phyloP scores from a whole-genome alignment of 1,139 yeast genomes.

The Lodderomyces orthopsilosis region DNA sequence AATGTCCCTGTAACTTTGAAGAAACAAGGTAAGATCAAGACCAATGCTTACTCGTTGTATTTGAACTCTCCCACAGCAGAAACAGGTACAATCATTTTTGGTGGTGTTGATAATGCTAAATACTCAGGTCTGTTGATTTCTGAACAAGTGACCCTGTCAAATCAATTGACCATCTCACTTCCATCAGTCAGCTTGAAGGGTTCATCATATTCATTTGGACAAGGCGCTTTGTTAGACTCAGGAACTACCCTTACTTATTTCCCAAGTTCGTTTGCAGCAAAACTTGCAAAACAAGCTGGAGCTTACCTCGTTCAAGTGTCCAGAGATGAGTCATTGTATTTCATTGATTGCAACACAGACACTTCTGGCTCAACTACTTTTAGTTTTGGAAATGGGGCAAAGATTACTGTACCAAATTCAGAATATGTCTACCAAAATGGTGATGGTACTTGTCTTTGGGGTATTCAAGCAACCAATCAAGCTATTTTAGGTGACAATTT shows the following conservation, averaged over 20 bases:
- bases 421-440: slow-evolving; percentile 13
- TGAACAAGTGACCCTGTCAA: slow-evolving; percentile 8
- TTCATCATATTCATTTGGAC: neutral
- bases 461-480: slow-evolving; percentile 6
- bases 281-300: slow-evolving; percentile 22
- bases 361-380: slow-evolving; percentile 14
- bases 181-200: slow-evolving; percentile 5
- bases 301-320: slow-evolving; percentile 7
- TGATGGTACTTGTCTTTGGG: slow-evolving; percentile 9
- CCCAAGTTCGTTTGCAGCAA: slow-evolving; percentile 16
- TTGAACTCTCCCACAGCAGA: slow-evolving; percentile 22
- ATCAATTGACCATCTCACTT: slow-evolving; percentile 5
- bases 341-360: slow-evolving; percentile 6
- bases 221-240: slow-evolving; percentile 19
- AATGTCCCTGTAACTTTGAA: slow-evolving; percentile 31
- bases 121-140: slow-evolving; percentile 20
- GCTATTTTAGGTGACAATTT: slow-evolving; percentile 28
- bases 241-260: slow-evolving; percentile 31
- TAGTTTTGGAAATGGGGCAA: slow-evolving; percentile 10
- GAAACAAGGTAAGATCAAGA: slow-evolving; percentile 46
- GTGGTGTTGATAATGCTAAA: slow-evolving; percentile 30
- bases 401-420: slow-evolving; percentile 7
- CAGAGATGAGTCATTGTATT: slow-evolving; percentile 3
- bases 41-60: slow-evolving; percentile 36
- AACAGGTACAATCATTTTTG: slow-evolving; percentile 28